phyloP scores from a whole-genome alignment of 2,329 filamentous ascomycete species.

The Neodidymelliopsis sp. region DNA sequence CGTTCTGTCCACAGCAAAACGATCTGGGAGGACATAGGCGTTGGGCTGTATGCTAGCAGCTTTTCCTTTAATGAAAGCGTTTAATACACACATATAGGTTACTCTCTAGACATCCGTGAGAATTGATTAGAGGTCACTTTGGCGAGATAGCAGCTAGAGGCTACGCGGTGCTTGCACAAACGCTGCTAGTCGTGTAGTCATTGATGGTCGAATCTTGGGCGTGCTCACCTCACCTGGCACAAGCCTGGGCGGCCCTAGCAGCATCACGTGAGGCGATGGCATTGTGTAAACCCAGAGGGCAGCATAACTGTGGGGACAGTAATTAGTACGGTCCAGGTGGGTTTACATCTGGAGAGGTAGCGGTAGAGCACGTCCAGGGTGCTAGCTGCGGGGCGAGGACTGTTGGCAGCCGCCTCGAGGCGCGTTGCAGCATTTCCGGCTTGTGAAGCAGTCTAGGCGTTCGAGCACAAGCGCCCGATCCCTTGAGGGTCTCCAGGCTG shows the following conservation, averaged over 20 bases:
- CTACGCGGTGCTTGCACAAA: too few species aligned
- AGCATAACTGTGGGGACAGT: slow-evolving; percentile 8
- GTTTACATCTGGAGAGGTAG: neutral
- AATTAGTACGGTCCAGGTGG: slow-evolving; percentile 4
- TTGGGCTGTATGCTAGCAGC: slow-evolving; percentile 29
- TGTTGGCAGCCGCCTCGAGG: slow-evolving; percentile 6
- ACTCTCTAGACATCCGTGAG: too few species aligned
- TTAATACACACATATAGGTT: slow-evolving; percentile 19
- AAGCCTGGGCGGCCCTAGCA: neutral
- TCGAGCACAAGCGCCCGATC: slow-evolving; percentile 26
- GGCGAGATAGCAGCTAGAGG: too few species aligned
- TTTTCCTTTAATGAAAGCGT: slow-evolving; percentile 32
- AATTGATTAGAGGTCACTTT: too few species aligned
- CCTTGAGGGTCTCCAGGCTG: slow-evolving; percentile 20
- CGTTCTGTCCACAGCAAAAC: slow-evolving; percentile 39
- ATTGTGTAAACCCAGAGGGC: neutral
- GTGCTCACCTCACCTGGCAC: too few species aligned
- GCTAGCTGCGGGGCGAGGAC: slow-evolving; percentile 9
- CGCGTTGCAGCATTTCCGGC: slow-evolving; percentile 1
- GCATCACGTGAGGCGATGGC: slow-evolving; percentile 3
- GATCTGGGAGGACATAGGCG: slow-evolving; percentile 31
- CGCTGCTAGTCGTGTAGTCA: too few species aligned
- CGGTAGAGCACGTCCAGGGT: neutral
- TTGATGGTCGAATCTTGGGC: too few species aligned
- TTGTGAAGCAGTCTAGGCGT: slow-evolving; percentile 27